Conservation (phyloP, 495 filamentous ascomycete species). For the Copromyces sp. region DNA sequence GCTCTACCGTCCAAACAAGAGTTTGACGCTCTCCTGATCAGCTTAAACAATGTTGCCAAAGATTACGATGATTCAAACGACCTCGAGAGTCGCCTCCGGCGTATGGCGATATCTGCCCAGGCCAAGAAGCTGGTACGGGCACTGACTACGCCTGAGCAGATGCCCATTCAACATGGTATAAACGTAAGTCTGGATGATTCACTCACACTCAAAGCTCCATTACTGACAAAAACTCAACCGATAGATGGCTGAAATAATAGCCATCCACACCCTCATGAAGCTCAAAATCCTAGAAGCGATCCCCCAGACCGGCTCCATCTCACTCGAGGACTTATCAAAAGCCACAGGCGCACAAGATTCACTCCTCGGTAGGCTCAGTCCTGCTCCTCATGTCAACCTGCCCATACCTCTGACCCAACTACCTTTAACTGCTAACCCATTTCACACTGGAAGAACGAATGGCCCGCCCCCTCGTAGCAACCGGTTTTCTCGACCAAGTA, state of each 20-base stretch:
- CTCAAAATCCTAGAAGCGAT: slow-evolving; percentile 12
- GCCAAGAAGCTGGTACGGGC: slow-evolving; percentile 8
- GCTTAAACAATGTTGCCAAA: slow-evolving; percentile 2
- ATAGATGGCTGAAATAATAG: slow-evolving; percentile 15
- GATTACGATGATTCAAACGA: slow-evolving; percentile 6
- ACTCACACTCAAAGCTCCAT: neutral
- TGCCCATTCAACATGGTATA: too few relatives aligned
- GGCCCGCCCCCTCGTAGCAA: slow-evolving; percentile 11
- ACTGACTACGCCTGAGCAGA: too few relatives aligned
- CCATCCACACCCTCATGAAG: slow-evolving; percentile 16
- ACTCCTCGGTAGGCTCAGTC: slow-evolving; percentile 4
- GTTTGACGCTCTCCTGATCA: neutral
- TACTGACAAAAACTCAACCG: neutral
- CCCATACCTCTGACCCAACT: neutral
- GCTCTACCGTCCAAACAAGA: neutral
- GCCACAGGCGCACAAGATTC: slow-evolving; percentile 12
- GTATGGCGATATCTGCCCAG: slow-evolving; percentile 7
- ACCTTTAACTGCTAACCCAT: too few relatives aligned
- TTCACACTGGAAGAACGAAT: slow-evolving; percentile 12
- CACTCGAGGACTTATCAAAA: slow-evolving; percentile 6
- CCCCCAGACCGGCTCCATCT: slow-evolving; percentile 10
- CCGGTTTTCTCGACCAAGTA: slow-evolving; percentile 17
- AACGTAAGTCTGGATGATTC: too few relatives aligned
- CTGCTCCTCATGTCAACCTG: too few relatives aligned
- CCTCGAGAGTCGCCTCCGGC: slow-evolving; percentile 9